These are phyloP conservation scores for Picochlorum sp. DNA, from an alignment of 139 green algal species.

Conservation along the genomic window DNA sequence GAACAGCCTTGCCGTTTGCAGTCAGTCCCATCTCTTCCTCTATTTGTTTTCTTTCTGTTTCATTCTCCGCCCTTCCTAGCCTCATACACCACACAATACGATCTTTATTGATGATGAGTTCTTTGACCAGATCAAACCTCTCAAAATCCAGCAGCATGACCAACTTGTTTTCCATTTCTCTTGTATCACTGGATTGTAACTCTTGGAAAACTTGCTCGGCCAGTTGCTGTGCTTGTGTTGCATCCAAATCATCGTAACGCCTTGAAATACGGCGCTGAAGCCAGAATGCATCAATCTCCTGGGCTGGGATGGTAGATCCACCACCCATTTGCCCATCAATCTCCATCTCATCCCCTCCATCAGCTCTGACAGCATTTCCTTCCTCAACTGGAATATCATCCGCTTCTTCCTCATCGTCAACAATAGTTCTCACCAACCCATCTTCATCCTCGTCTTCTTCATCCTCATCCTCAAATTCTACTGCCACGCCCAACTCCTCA, in stretches of 20 bases:
- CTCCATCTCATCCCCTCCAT: conserved; percentile 42
- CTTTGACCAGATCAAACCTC: conserved; percentile 95
- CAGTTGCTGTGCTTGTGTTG: conserved; percentile 59
- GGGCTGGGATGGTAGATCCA: conserved; percentile 12
- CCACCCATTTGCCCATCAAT: conserved; percentile 27
- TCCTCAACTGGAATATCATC: conserved; percentile 8
- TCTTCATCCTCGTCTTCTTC: conserved; percentile 63
- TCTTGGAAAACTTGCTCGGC: conserved; percentile 60
- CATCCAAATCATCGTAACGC: conserved; percentile 61
- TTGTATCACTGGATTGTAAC: conserved; percentile 29
- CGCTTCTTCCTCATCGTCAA: conserved; percentile 37
- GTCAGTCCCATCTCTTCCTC: conserved; percentile 49
- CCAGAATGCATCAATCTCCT: conserved; percentile 98
- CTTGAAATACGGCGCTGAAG: conserved; percentile 82
- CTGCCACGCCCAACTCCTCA: conserved; percentile 87
- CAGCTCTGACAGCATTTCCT: conserved; percentile 21
- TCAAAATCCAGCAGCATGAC: conserved; percentile 89
- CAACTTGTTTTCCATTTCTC: conserved; percentile 80
- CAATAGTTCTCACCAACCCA: conserved; percentile 36
- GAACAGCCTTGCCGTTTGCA: conserved; percentile 53
- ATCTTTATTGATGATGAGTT: conserved; percentile 79
- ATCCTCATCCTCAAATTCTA: conserved; percentile 85
- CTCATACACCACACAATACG: conserved; percentile 94
- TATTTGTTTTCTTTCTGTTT: conserved; percentile 49
- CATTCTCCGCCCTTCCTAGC: conserved; percentile 67